Base-by-base conservation (phyloP, 176 grass and related monocot species). In the Oryza coarctata region DNA sequence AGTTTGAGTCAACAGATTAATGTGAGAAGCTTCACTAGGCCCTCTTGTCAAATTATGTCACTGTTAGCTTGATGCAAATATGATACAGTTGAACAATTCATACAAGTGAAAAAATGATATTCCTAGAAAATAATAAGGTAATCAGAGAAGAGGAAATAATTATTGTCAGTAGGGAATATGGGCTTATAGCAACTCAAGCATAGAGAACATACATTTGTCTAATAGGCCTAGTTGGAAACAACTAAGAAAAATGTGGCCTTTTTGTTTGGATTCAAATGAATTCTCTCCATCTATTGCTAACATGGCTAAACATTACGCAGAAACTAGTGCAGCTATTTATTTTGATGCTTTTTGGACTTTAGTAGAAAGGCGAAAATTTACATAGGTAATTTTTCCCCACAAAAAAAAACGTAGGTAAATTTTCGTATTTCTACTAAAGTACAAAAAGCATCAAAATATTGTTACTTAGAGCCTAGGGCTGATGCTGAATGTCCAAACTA, bases 1-100 rank as follows among this genome's bases (percentile, higher is more conserved):
- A 86, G 83, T 80, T 85, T 49, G 73, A 86, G 73, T 85, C 29
- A 80, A 90, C 43, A 89, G 22, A 86, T 83, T 82, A 82, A 68
- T 28, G 45, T 90, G 73, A 89, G 88, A 89, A 86, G 71, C 73
- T 89, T 77, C 44, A 29, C 18, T 73, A 82, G 55, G 72, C 33
- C 70, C 66, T 61, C 27, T 61, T 61, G 83, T 68, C 58, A 89
- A 77, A 30, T 85, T 85, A 85, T 81, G 14, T 58, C 58, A 78
- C 68, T 82, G 68, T 74, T 77, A 74, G 83, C 41, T 65, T 75
- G 63, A 39, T 38, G 32, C n/a, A 74, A 75, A 40, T 22, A 50
- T 18, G 43, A 67, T 55, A 66, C 35, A 74, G 34, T 60, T 61
- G 34, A 12, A 83, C 49, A 14, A 60, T 35, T 50, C 13, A 29